These are phyloP conservation scores for Cicer arietinum DNA, from an alignment of 306 rosid species.

Conservation along the genomic window DNA sequence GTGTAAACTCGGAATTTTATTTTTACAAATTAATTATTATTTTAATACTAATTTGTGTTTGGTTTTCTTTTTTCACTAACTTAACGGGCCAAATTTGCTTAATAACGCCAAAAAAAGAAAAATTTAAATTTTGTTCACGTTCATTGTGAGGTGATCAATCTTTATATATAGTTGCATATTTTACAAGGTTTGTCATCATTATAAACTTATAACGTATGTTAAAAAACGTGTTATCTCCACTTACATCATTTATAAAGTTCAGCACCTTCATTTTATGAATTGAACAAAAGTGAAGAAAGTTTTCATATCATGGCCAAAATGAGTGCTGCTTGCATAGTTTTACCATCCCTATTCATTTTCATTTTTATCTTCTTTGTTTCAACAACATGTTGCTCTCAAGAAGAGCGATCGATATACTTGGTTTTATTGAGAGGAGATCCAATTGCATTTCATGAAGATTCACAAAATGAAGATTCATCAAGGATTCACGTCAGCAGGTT, in stretches of 20 bases:
- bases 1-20: too few relatives aligned
- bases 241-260: background rate
- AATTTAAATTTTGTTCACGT: constrained; percentile 41
- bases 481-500: constrained; percentile 48
- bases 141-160: constrained; percentile 1
- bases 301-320: constrained; percentile 35
- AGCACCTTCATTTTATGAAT: background rate
- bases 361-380: constrained; percentile 37
- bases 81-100: background rate
- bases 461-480: constrained; percentile 35
- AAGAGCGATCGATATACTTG: constrained; percentile 62
- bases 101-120: background rate
- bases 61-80: background rate
- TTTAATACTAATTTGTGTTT: background rate
- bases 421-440: constrained; percentile 71
- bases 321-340: constrained; percentile 27
- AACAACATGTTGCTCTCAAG: constrained; percentile 54
- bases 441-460: constrained; percentile 53
- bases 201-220: background rate
- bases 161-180: background rate
- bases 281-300: background rate
- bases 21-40: too few relatives aligned
- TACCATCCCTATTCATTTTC: constrained; percentile 11
- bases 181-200: constrained; percentile 9
- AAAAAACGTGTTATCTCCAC: background rate